Conservation (phyloP, 1,284 basidiomycete genomes). For the Xerocomus nothofagi region DNA sequence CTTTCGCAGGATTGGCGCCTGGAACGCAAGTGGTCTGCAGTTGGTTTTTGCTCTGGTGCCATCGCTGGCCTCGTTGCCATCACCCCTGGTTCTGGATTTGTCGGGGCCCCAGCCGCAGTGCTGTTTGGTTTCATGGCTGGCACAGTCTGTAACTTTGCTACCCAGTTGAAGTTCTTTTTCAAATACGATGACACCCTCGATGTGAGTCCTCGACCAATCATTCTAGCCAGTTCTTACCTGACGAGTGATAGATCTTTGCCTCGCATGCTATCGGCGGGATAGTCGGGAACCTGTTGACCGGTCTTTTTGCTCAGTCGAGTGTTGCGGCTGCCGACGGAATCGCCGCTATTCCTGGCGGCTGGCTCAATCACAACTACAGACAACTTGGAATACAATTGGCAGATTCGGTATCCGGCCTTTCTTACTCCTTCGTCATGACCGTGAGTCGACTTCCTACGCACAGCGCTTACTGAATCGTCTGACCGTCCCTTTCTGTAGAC, state of each 20-base stretch:
- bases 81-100: slow-evolving; percentile 89
- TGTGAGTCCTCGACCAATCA: slow-evolving; percentile 38
- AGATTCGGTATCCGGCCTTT: slow-evolving; percentile 71
- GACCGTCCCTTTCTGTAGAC: slow-evolving; percentile 46
- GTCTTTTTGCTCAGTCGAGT: slow-evolving; percentile 84
- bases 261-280: slow-evolving; percentile 89
- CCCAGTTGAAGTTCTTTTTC: slow-evolving; percentile 85
- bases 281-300: slow-evolving; percentile 85
- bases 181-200: slow-evolving; percentile 81
- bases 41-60: slow-evolving; percentile 96
- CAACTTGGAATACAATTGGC: slow-evolving; percentile 91
- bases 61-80: slow-evolving; percentile 90
- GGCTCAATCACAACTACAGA: slow-evolving; percentile 84
- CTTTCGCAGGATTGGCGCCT: slow-evolving; percentile 77
- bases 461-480: neutral
- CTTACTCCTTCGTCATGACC: slow-evolving; percentile 82
- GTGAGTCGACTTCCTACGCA: slow-evolving; percentile 40
- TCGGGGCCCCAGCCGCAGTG: slow-evolving; percentile 82
- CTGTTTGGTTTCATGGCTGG: slow-evolving; percentile 86
- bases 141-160: slow-evolving; percentile 89
- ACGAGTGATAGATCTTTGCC: slow-evolving; percentile 70
- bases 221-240: neutral
- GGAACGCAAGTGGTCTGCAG: slow-evolving; percentile 89
- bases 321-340: slow-evolving; percentile 85
- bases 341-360: slow-evolving; percentile 77